Evolutionary conservation across 1,284 basidiomycete genomes (phyloP).

Genomic region (Ceratobasidium sp.): DNA sequence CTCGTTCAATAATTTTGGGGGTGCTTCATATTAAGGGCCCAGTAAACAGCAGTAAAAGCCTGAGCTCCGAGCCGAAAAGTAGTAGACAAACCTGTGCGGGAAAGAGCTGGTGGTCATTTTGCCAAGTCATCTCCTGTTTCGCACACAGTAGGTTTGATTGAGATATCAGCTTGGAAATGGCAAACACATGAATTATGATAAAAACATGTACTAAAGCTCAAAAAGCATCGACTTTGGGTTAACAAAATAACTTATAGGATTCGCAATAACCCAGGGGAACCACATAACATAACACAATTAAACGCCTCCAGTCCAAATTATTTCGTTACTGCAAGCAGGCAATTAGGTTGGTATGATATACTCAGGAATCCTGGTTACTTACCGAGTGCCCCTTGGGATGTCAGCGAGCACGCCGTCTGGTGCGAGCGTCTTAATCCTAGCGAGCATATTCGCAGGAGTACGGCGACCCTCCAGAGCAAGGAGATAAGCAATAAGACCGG

Average conservation of each 20-base stretch:
- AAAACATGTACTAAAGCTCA: not conserved
- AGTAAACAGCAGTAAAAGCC: no score
- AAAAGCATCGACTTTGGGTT: not conserved
- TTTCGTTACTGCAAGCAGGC: slow-evolving; percentile 9
- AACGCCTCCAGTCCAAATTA: slow-evolving; percentile 30
- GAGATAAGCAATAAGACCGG: slow-evolving; percentile 47
- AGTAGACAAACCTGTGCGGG: no score
- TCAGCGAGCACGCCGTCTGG: slow-evolving; percentile 22
- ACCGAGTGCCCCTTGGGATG: slow-evolving; percentile 39
- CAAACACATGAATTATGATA: not conserved
- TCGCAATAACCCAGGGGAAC: not conserved
- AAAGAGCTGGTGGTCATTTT: no score
- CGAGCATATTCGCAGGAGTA: slow-evolving; percentile 41
- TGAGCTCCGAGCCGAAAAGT: no score
- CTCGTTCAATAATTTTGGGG: no score
- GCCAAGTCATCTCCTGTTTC: no score
- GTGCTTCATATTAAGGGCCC: no score
- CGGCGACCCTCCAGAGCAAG: slow-evolving; percentile 37
- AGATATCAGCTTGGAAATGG: no score
- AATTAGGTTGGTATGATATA: not conserved
- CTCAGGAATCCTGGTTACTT: not conserved
- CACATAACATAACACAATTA: not conserved
- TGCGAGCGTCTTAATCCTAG: slow-evolving; percentile 36
- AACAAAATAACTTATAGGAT: not conserved
- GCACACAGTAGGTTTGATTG: no score